Evolutionary conservation across 306 rosid genomes (phyloP).

Genomic region (Rubus idaeus): DNA sequence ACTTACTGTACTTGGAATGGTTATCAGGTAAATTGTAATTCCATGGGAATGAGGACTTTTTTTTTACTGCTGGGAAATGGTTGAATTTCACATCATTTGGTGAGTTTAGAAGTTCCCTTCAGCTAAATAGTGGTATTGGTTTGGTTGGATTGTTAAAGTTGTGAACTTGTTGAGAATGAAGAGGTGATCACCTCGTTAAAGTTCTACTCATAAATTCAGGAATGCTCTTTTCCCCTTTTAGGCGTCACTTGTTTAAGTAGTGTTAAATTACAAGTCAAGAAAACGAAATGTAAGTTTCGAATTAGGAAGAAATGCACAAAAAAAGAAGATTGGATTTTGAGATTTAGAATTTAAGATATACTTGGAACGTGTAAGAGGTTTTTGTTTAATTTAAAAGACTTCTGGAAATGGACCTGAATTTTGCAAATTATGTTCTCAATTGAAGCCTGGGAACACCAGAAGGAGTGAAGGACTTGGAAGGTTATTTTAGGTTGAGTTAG

Average conservation of each 20-base stretch:
- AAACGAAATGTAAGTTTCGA: background rate
- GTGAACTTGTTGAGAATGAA: background rate
- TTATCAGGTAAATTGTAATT: slow-evolving; percentile 48
- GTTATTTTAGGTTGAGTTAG: background rate
- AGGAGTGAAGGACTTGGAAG: background rate
- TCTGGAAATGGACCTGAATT: background rate
- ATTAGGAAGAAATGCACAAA: background rate
- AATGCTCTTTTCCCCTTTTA: too few species aligned
- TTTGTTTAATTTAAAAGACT: background rate
- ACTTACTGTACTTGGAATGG: slow-evolving; percentile 93
- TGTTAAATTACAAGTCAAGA: too few species aligned
- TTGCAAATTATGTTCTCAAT: background rate
- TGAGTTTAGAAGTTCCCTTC: background rate
- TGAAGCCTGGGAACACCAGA: background rate
- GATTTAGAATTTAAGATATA: background rate
- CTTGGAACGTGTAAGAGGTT: background rate
- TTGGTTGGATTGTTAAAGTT: background rate
- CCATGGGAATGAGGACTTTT: background rate
- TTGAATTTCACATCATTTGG: too few species aligned
- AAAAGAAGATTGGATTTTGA: background rate
- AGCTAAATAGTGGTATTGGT: background rate
- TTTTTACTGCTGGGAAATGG: too few species aligned
- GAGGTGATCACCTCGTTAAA: background rate
- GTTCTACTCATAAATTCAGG: background rate
- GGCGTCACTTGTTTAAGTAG: background rate